Evolutionary conservation across 2,329 filamentous ascomycete species (phyloP).

Genomic region (Tolypocladium tundrense): DNA sequence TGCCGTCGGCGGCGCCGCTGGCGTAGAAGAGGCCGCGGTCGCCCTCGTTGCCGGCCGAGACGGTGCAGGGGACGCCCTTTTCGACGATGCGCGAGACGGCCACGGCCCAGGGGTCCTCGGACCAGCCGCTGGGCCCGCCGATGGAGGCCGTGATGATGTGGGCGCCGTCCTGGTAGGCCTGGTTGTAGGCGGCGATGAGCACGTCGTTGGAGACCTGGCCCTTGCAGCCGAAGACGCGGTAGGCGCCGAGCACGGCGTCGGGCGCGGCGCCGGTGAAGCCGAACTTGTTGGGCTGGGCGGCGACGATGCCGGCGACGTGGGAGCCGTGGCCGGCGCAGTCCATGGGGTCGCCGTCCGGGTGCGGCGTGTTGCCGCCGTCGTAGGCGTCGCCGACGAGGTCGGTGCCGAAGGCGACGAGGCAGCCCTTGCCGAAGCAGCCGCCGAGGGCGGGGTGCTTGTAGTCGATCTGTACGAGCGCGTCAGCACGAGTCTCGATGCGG

Average conservation of each 20-base stretch:
- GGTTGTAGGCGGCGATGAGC: constrained; percentile 48
- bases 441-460: constrained; percentile 54
- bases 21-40: constrained; percentile 36
- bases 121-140: constrained; percentile 40
- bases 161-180: constrained; percentile 49
- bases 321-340: constrained; percentile 51
- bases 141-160: constrained; percentile 48
- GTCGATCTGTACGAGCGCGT: constrained; percentile 33
- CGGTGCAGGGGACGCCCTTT: constrained; percentile 39
- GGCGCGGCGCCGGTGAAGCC: constrained; percentile 49
- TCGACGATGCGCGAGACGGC: constrained; percentile 42
- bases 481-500: too few species aligned
- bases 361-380: constrained; percentile 25
- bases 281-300: constrained; percentile 41
- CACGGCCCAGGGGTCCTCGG: constrained; percentile 38
- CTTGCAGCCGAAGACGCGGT: constrained; percentile 46
- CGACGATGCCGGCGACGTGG: constrained; percentile 53
- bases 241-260: constrained; percentile 44
- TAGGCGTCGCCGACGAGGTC: constrained; percentile 49
- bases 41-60: constrained; percentile 44
- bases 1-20: constrained; percentile 36
- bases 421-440: constrained; percentile 51
- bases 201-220: constrained; percentile 43
- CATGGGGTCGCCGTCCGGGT: constrained; percentile 41
- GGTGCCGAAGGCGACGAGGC: constrained; percentile 45